Evolutionary conservation across 257 asterid species (phyloP), one percentile per base, ranked within the genome.

Genomic region (Nicotiana otophora): DNA sequence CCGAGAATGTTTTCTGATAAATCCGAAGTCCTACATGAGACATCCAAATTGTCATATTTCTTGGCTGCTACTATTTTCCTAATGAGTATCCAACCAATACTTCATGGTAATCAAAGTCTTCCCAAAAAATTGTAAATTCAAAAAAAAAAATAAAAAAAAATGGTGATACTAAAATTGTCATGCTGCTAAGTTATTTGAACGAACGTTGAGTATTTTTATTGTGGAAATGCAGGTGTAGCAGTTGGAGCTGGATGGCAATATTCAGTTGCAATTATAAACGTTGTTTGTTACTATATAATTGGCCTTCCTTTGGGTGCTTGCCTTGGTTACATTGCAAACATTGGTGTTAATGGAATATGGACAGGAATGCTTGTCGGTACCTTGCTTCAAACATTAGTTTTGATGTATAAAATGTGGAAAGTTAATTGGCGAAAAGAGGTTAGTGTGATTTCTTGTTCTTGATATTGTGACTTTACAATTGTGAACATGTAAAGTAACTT

Each of bases 211-310:
- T 66, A 7, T 78, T 5, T 34, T n/a, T 42, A 3, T 63, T 63
- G 51, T 80, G 31, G 17, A 36, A 36, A 11, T 83, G 88, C 91
- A 93, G 98, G 98, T 75, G 95, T 94, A 78, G 98, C 97, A n/a
- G 94, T 94, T 17, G 98, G 98, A 67, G 97, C 98, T 7, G 98
- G 98, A 10, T 93, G 97, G 98, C 98, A 95, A 85, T 51, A 82
- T 46, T 88, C 91, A 1, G 98, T 95, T 1, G 98, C 98, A 1
- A n/a, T 88, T 9, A 82, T 95, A 82, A 95, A 95, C 86, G 2
- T 88, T 0, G 87, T 55, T 1, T 90, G 95, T 66, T 95, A 95
- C 82, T 93, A 93, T 16, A 5, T 89, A 0, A 86, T 93, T 34
- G 98, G 98, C 51, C 91, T 95, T 81, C 98, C 98, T 1, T 81